Conservation (phyloP, 768 basidiomycete species). For the Boletus reticuloceps region DNA sequence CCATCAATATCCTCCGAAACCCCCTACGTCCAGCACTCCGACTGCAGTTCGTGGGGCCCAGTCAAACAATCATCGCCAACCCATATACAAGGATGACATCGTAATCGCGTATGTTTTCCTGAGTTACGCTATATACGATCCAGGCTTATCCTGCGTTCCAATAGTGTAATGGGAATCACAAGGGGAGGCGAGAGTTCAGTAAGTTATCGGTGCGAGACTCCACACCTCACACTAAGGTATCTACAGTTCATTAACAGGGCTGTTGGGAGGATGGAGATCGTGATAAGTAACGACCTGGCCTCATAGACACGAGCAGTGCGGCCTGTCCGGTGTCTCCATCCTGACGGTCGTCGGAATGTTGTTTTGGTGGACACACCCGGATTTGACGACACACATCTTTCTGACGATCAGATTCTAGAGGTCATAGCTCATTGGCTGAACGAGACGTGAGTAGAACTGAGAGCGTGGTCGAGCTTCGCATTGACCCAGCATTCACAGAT, state of each 20-base stretch:
- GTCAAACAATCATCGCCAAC: neutral
- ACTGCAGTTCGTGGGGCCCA: neutral
- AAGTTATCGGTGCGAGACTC: too few species aligned
- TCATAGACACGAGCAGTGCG: constrained; percentile 5
- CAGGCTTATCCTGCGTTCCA: too few species aligned
- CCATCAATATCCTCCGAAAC: neutral
- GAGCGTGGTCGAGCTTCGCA: neutral
- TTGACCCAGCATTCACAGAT: constrained; percentile 1
- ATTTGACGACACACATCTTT: neutral
- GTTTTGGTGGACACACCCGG: constrained; percentile 19
- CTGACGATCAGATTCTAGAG: too few species aligned
- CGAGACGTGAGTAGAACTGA: neutral
- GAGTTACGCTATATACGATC: too few species aligned
- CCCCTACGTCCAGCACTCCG: too few species aligned
- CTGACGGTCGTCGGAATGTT: constrained; percentile 11
- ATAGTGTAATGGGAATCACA: constrained; percentile 15
- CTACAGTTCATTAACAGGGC: constrained; percentile 13
- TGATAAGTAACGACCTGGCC: neutral
- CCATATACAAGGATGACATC: neutral
- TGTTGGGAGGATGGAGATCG: neutral
- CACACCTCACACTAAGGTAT: neutral
- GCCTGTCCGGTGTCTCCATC: constrained; percentile 11
- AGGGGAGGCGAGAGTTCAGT: neutral
- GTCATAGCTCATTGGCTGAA: too few species aligned
- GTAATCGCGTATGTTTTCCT: too few species aligned